Evolutionary conservation across 495 filamentous ascomycete species (phyloP), one percentile per base, ranked within the genome.

Genomic region (Durotheca rogersii): DNA sequence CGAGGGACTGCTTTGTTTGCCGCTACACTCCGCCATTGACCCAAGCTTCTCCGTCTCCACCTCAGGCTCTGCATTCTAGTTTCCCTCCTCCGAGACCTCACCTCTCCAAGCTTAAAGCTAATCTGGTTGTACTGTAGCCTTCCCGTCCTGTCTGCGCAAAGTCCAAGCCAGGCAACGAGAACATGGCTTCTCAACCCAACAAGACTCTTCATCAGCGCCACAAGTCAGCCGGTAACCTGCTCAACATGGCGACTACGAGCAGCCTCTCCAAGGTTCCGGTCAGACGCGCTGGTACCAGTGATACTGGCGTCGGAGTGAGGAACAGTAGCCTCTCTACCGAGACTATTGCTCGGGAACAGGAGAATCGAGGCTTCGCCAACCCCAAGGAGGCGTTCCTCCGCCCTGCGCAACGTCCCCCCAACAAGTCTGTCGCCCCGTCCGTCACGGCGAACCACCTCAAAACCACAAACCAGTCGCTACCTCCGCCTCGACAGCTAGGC

Each of bases 271-370:
- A 87, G 67, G 80, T 80, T 41, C 80, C 76, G 31, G 73, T 84
- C 17, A 89, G 89, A 71, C 81, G 89, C 50, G 83, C 82, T 29
- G 87, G 81, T 11, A 89, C 93, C 67, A 86, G 79, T 11, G 90
- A 96, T 62, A 75, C 90, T 27, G 92, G 84, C 76, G 90, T 89
- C 63, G 85, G 76, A 11, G 66, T 72, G 10, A 58, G 31, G 17
- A 31, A 46, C 41, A 38, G 18, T 10, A 29, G 12, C n/a, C 9
- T 71, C 14, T 67, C 66, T 16, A 51, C 41, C 19, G 55, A 56
- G 12, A 38, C 72, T 35, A 54, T 66, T 7, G 47, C 61, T 31
- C 71, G 58, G 35, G 53, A 44, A 5, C 58, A 70, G 25, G 77
- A 81, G 40, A 77, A 80, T 52, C 65, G 73, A 12, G 63, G 59